Evolutionary conservation across 352 stramenopile genomes (phyloP).

Genomic region (Pythium insidiosum): DNA sequence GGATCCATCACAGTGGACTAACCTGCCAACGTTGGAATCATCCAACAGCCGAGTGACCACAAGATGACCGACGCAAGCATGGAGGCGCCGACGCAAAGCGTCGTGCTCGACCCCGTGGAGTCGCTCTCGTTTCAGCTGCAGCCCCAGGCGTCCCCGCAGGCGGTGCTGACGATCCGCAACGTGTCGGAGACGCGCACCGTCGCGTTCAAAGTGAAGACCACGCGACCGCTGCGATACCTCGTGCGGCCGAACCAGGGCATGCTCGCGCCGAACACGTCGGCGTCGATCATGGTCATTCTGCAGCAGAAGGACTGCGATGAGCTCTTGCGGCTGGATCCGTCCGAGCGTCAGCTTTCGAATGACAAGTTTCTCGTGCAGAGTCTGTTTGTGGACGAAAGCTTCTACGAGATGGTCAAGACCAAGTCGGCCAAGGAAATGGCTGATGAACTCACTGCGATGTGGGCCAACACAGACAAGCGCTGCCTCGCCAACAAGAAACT

Average conservation of each 20-base stretch:
- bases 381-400: conserved; percentile 76
- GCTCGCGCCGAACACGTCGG: conserved; percentile 60
- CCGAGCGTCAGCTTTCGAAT: conserved; percentile 77
- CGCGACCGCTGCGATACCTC: conserved; percentile 81
- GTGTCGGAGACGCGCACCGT: conserved; percentile 74
- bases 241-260: conserved; percentile 85
- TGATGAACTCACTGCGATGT: conserved; percentile 85
- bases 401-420: conserved; percentile 82
- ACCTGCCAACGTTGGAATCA: no score
- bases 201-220: conserved; percentile 88
- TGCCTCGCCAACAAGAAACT: conserved; percentile 85
- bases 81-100: conserved; percentile 66
- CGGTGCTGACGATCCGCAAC: conserved; percentile 79
- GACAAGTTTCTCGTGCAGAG: conserved; percentile 89
- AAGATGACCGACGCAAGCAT: conserved; percentile 46
- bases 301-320: conserved; percentile 88
- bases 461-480: conserved; percentile 71
- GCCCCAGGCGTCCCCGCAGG: conserved; percentile 56
- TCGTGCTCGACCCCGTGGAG: conserved; percentile 75
- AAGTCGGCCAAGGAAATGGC: conserved; percentile 85
- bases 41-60: not conserved
- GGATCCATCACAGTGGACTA: no score
- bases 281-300: conserved; percentile 82
- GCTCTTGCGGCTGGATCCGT: conserved; percentile 60
- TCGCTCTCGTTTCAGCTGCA: conserved; percentile 71